Evolutionary conservation across 192 early-diverging fungal genomes (phyloP).

Genomic region (Kappamyces sp.): DNA sequence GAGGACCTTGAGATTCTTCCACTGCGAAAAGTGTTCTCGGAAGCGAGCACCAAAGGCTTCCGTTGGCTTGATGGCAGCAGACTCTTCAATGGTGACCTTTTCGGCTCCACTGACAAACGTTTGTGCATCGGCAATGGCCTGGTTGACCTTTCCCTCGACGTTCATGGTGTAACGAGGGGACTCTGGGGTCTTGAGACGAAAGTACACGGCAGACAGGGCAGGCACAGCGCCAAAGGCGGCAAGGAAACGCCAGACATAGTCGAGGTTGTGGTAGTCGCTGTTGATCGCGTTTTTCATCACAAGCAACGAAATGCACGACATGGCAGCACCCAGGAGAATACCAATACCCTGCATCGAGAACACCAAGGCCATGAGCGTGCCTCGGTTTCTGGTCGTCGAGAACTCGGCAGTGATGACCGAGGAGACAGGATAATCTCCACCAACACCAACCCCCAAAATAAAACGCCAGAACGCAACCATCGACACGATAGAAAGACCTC

Average conservation of each 20-base stretch:
- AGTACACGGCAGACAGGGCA: constrained; percentile 79
- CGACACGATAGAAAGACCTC: constrained; percentile 60
- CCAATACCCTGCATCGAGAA: constrained; percentile 95
- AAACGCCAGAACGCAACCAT: constrained; percentile 86
- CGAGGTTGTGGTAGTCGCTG: constrained; percentile 53
- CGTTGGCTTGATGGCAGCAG: constrained; percentile 9
- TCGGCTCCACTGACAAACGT: constrained; percentile 22
- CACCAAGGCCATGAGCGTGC: constrained; percentile 80
- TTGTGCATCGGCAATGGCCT: constrained; percentile 31
- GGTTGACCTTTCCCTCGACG: constrained; percentile 65
- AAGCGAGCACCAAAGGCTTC: constrained; percentile 20
- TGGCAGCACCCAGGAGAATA: constrained; percentile 71
- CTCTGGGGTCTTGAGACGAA: constrained; percentile 82
- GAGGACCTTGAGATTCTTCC: constrained; percentile 50
- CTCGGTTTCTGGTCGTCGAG: constrained; percentile 70
- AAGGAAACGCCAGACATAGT: constrained; percentile 89
- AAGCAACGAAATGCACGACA: constrained; percentile 65
- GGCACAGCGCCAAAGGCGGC: constrained; percentile 83
- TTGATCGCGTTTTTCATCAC: constrained; percentile 66
- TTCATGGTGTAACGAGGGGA: constrained; percentile 81
- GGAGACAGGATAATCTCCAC: constrained; percentile 93
- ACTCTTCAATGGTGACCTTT: constrained; percentile 14
- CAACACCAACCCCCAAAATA: constrained; percentile 87
- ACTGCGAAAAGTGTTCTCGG: constrained; percentile 60
- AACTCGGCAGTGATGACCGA: constrained; percentile 93